phyloP scores from a whole-genome alignment of 1,284 basidiomycete genomes.

The Ustanciosporium gigantosporum region DNA sequence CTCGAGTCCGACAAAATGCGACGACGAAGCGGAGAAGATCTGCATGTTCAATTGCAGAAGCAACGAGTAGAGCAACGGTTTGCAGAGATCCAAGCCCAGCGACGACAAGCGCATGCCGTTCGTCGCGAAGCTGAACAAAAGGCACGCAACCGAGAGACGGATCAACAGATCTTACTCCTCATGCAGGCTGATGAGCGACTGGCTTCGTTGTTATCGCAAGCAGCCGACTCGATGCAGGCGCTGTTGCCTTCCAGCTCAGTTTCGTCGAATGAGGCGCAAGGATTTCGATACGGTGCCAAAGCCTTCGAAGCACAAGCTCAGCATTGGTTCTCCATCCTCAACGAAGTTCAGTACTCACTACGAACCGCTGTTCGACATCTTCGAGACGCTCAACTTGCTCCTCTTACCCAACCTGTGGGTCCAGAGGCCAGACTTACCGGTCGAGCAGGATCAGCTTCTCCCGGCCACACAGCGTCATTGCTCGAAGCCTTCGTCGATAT shows the following conservation, averaged over 20 bases:
- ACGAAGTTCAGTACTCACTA: conserved; percentile 40
- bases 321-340: conserved; percentile 41
- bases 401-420: conserved; percentile 12
- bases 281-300: conserved; percentile 9
- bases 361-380: conserved; percentile 26
- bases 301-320: conserved; percentile 35
- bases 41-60: too few relatives aligned
- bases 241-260: conserved; percentile 10
- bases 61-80: conserved; percentile 20
- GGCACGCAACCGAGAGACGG: conserved; percentile 27
- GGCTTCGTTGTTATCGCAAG: conserved; percentile 27
- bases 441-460: conserved; percentile 21
- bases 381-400: conserved; percentile 26
- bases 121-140: conserved; percentile 26
- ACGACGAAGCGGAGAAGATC: too few relatives aligned
- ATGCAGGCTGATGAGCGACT: conserved; percentile 40
- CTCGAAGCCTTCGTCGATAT: conserved; percentile 38
- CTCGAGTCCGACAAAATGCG: too few relatives aligned
- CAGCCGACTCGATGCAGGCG: conserved; percentile 35
- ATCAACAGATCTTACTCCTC: conserved; percentile 38
- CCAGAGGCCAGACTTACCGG: conserved; percentile 18
- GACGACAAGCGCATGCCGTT: conserved; percentile 25
- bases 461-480: conserved; percentile 28
- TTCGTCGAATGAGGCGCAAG: neutral
- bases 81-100: conserved; percentile 21